A percentile compares a stretch with the other conserved stretches of the same genome.
These are phyloP conservation scores for Sporothrix brasiliensis DNA, from an alignment of 2,329 filamentous ascomycete species.

Conservation along the genomic window DNA sequence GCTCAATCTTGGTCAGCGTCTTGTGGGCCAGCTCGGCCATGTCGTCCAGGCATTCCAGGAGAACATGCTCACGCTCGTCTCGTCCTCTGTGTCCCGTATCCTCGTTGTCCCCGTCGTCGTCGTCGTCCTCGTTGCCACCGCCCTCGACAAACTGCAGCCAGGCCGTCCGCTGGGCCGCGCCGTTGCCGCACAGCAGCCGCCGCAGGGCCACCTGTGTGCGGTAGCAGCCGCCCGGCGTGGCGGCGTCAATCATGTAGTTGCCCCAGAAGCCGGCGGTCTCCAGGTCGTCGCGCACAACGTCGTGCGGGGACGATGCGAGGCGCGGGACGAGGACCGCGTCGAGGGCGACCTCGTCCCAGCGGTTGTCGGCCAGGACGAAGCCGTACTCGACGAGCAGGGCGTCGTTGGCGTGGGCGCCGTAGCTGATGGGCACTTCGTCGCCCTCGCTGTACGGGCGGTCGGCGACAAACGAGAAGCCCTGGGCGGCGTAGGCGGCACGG, in stretches of 20 bases:
- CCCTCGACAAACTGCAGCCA: slow-evolving; percentile 35
- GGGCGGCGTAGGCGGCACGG: slow-evolving; percentile 52
- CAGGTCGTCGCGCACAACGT: slow-evolving; percentile 32
- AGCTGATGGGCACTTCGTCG: slow-evolving; percentile 70
- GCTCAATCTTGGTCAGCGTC: slow-evolving; percentile 25
- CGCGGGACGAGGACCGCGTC: slow-evolving; percentile 50
- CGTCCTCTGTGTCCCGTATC: no score
- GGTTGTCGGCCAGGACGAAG: slow-evolving; percentile 51
- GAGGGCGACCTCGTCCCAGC: slow-evolving; percentile 53
- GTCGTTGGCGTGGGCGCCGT: slow-evolving; percentile 71
- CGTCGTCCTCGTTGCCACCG: slow-evolving; percentile 28
- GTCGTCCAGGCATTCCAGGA: slow-evolving; percentile 32
- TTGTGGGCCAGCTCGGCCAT: slow-evolving; percentile 32
- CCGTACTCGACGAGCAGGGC: slow-evolving; percentile 71
- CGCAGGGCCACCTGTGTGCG: slow-evolving; percentile 38
- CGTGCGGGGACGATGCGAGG: slow-evolving; percentile 21
- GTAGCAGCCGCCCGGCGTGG: slow-evolving; percentile 38
- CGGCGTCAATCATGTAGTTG: slow-evolving; percentile 38
- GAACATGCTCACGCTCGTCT: slow-evolving; percentile 25
- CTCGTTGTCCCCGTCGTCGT: background rate
- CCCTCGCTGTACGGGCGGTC: slow-evolving; percentile 54
- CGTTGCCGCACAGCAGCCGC: slow-evolving; percentile 32
- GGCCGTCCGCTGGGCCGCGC: slow-evolving; percentile 18
- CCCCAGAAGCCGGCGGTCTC: slow-evolving; percentile 36
- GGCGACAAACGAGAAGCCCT: slow-evolving; percentile 59